Conservation (phyloP, 768 basidiomycete genomes). For the Podaxis sp. region DNA sequence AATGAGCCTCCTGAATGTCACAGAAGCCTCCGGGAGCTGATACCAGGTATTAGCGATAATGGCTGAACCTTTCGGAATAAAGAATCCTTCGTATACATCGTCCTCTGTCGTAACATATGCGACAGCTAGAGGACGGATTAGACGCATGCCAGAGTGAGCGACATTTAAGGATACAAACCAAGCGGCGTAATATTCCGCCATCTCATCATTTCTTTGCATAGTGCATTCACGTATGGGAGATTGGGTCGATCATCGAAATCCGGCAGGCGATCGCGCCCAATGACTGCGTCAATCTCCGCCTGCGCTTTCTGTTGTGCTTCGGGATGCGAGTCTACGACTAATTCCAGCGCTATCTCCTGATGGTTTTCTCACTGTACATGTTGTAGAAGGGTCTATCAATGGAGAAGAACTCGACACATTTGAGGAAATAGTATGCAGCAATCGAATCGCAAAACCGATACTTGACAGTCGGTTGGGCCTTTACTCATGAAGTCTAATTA, state of each 20-base stretch:
- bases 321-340: constrained; percentile 14
- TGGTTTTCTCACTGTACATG: too few species aligned
- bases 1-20: neutral
- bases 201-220: constrained; percentile 13
- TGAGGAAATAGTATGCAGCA: too few species aligned
- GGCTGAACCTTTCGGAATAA: neutral
- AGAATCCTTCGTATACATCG: constrained; percentile 12
- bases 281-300: constrained; percentile 14
- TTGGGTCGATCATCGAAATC: constrained; percentile 10
- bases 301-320: constrained; percentile 13
- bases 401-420: too few species aligned
- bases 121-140: constrained; percentile 5
- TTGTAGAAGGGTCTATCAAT: too few species aligned
- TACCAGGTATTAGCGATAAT: constrained; percentile 1
- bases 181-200: neutral
- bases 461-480: too few species aligned
- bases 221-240: constrained; percentile 13
- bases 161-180: neutral
- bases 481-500: too few species aligned
- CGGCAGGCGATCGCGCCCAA: constrained; percentile 14
- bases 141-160: too few species aligned
- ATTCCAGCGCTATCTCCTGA: neutral
- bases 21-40: too few species aligned
- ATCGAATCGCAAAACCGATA: too few species aligned
- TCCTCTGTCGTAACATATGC: constrained; percentile 15